Evolutionary conservation across 371 early-diverging fungal genomes (phyloP).

Genomic region (Mucor indicus): DNA sequence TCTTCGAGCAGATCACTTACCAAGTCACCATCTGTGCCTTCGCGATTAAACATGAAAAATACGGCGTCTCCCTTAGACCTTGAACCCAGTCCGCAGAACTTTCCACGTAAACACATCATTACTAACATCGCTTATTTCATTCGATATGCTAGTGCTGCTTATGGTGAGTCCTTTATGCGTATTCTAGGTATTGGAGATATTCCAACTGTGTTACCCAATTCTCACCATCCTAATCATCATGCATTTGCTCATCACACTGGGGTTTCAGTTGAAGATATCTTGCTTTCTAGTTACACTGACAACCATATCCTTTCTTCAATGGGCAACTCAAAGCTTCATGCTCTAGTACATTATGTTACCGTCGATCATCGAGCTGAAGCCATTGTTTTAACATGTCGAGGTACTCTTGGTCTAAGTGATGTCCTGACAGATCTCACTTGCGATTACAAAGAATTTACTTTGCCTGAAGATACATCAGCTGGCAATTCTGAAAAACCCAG

Average conservation of each 20-base stretch:
- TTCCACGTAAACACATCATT: constrained; percentile 65
- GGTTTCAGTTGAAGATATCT: constrained; percentile 61
- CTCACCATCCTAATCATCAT: constrained; percentile 64
- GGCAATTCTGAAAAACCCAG: constrained; percentile 2
- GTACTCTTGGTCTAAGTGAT: constrained; percentile 87
- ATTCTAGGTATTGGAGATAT: constrained; percentile 75
- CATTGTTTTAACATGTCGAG: constrained; percentile 85
- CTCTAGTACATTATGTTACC: constrained; percentile 80
- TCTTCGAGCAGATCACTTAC: constrained; percentile 2
- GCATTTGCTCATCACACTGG: constrained; percentile 71
- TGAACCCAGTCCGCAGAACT: constrained; percentile 36
- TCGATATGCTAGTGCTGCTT: constrained; percentile 75
- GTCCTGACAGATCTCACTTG: constrained; percentile 85
- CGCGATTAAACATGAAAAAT: too few species aligned
- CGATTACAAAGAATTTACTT: constrained; percentile 64
- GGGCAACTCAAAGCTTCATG: constrained; percentile 62
- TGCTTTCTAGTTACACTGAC: constrained; percentile 63
- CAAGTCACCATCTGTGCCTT: neutral
- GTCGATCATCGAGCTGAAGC: constrained; percentile 75
- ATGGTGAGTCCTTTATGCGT: constrained; percentile 82
- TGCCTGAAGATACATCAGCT: constrained; percentile 27
- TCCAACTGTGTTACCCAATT: constrained; percentile 43
- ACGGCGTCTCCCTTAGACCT: constrained; percentile 19
- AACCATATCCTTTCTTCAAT: constrained; percentile 23
- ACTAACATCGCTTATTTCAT: constrained; percentile 74